These are phyloP conservation scores for Sclerotinia glacialis DNA, from an alignment of 2,329 filamentous ascomycete species.

Conservation along the genomic window DNA sequence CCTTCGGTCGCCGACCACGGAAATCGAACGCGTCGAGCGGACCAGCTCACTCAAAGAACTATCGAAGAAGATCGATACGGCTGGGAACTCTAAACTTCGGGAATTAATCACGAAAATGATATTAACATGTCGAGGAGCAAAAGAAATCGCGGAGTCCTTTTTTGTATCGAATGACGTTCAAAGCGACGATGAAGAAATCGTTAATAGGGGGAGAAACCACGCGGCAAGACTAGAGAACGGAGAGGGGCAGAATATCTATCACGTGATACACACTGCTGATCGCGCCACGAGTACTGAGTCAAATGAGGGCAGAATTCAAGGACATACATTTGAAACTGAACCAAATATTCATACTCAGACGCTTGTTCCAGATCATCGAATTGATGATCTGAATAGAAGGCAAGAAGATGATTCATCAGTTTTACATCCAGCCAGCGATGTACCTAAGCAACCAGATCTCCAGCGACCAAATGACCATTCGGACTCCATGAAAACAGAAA, in stretches of 20 bases:
- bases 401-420: not conserved
- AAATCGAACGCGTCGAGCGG: not conserved
- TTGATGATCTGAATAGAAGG: too few relatives aligned
- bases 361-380: too few relatives aligned
- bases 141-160: not conserved
- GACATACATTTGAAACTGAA: too few relatives aligned
- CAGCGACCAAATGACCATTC: too few relatives aligned
- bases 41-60: not conserved
- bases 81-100: not conserved
- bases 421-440: not conserved
- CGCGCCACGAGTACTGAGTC: too few relatives aligned
- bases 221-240: not conserved
- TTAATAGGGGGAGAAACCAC: not conserved
- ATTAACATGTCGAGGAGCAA: constrained; percentile 5
- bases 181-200: not conserved
- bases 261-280: not conserved
- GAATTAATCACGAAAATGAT: constrained; percentile 12
- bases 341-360: not conserved
- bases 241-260: not conserved
- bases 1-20: not conserved
- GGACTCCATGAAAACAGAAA: not conserved
- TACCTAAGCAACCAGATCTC: not conserved
- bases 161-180: not conserved
- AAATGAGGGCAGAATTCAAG: not conserved
- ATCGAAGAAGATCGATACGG: not conserved